phyloP scores from a whole-genome alignment of 495 filamentous ascomycete genomes.

The Copromyces sp. region DNA sequence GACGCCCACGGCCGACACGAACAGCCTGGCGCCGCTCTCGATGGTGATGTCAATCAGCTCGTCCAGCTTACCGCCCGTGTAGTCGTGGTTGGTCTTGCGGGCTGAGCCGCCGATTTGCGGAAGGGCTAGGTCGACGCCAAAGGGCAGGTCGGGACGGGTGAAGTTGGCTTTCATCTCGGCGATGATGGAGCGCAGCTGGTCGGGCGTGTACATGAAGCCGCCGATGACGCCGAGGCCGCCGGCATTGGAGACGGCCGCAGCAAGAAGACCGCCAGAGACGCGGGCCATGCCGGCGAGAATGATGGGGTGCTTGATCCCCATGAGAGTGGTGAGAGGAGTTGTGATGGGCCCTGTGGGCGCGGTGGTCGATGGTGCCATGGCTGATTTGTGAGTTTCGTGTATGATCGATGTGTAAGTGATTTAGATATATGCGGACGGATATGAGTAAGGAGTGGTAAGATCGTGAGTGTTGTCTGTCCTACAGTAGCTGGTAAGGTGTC shows the following conservation, averaged over 20 bases:
- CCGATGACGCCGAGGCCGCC: conserved; percentile 80
- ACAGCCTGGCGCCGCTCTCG: conserved; percentile 63
- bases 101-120: conserved; percentile 73
- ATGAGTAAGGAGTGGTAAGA: not conserved
- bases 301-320: conserved; percentile 72
- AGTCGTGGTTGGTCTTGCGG: conserved; percentile 84
- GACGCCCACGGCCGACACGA: conserved; percentile 76
- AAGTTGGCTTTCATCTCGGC: conserved; percentile 70
- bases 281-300: conserved; percentile 84
- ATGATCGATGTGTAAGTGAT: not conserved
- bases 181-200: conserved; percentile 68
- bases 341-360: conserved; percentile 44
- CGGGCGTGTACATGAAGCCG: conserved; percentile 75
- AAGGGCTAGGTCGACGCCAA: conserved; percentile 80
- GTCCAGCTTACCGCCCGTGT: conserved; percentile 74
- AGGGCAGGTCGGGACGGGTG: conserved; percentile 52
- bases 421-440: not conserved
- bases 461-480: not conserved
- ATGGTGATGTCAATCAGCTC: conserved; percentile 75
- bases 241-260: conserved; percentile 78
- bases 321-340: conserved; percentile 65
- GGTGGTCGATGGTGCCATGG: conserved; percentile 3
- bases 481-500: not conserved
- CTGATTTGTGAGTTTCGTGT: not conserved
- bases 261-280: conserved; percentile 63